Evolutionary conservation across 305 asterid species (phyloP).

Genomic region (Salvia sclarea): DNA sequence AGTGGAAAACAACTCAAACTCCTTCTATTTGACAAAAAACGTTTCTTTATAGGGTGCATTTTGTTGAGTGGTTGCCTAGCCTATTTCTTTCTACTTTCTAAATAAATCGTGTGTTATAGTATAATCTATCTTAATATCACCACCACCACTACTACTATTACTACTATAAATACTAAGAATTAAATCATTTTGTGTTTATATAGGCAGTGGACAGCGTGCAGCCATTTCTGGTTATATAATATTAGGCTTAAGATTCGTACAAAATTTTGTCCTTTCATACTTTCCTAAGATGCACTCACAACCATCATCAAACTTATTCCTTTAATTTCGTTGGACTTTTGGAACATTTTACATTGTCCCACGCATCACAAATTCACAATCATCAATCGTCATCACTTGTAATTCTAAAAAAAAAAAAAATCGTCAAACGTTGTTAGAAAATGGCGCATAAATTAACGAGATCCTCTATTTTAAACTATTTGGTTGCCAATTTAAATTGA

Average conservation of each 20-base stretch:
- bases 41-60: neutral
- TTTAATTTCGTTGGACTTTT: neutral
- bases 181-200: neutral
- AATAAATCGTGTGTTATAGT: neutral
- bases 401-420: too few species aligned
- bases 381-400: too few species aligned
- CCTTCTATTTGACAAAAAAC: neutral
- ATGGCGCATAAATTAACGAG: too few species aligned
- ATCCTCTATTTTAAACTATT: too few species aligned
- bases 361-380: too few species aligned
- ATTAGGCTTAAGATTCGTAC: neutral
- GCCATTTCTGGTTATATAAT: neutral
- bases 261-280: neutral
- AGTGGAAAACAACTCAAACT: constrained; percentile 35
- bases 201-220: constrained; percentile 14
- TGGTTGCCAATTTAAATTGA: too few species aligned
- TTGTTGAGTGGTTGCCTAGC: constrained; percentile 17
- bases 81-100: neutral
- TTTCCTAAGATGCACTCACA: neutral
- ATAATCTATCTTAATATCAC: too few species aligned
- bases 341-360: too few species aligned
- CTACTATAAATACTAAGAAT: neutral
- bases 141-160: neutral
- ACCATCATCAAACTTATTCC: too few species aligned
- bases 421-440: too few species aligned